Base-by-base conservation (phyloP, 2,329 filamentous ascomycete genomes). In the Claviceps spartinae region DNA sequence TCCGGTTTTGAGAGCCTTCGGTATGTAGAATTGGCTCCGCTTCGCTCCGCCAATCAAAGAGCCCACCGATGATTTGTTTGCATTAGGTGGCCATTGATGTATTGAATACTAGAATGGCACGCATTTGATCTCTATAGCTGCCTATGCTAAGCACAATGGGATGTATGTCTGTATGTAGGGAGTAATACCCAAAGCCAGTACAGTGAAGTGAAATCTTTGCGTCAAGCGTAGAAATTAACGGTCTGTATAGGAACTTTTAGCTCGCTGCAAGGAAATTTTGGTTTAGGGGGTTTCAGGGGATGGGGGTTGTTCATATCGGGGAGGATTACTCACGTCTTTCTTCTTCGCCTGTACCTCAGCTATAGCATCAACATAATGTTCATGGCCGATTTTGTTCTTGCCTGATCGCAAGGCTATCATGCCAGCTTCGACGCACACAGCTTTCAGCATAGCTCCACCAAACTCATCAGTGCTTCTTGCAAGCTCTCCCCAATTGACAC, bases 291-390 rank as follows among this genome's bases (percentile, higher is more conserved):
- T 4, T 18, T 18, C 30, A 9, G 6, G 6, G 14, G 34, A 8
- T 14, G 6, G 4, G 20, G n/a, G 16, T n/a, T 20, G 24, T 30
- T 30, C 26, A 30, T 9, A 30, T 30, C 7, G 26, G 16, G 36
- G n/a, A 16, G 16, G 3, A 5, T 48, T 20, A 40, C 78, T 73
- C 62, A 81, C 78, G 57, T 94, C 88, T 80, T 94, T 94, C 85
- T 95, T 95, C 83, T 95, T 85, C 56, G 85, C 83, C 69, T 90
- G 88, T 61, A 98, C 93, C 72, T 98, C 93, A 40, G 89, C 81
- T 68, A 98, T 97, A 55, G 93, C 93, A 75, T 98, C 93, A 49
- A 98, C 93, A 65, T 97, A 98, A 70, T 98, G 88, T 74, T 98
- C 93, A 67, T 98, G 93, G 54, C 86, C 86, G 65, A 98, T 93